phyloP scores from a whole-genome alignment of 2,329 filamentous ascomycete species.

The Venturiaceae sp. region DNA sequence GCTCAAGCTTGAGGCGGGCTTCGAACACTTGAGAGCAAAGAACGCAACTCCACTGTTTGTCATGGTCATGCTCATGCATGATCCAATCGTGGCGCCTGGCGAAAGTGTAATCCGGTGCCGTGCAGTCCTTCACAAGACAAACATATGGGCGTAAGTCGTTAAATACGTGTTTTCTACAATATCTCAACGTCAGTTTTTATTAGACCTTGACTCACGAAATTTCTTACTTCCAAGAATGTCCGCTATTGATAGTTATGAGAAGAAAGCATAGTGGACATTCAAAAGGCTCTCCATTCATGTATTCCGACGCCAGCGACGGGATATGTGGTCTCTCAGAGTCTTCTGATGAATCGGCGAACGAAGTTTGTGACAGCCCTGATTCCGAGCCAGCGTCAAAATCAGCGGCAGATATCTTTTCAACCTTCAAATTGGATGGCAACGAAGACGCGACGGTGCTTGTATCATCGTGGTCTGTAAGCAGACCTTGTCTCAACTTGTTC shows the following conservation, averaged over 20 bases:
- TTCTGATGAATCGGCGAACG: slow-evolving; percentile 16
- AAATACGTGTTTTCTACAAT: neutral
- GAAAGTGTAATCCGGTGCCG: neutral
- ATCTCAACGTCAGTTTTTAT: neutral
- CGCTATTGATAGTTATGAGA: slow-evolving; percentile 15
- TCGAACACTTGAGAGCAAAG: neutral
- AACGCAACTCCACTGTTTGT: neutral
- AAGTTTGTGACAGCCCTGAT: slow-evolving; percentile 17
- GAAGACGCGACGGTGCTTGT: neutral
- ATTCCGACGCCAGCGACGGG: slow-evolving; percentile 16
- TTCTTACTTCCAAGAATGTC: slow-evolving; percentile 16
- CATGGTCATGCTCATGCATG: neutral
- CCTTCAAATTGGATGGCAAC: neutral
- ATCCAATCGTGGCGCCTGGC: neutral
- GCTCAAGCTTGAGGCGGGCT: neutral
- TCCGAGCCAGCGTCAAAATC: slow-evolving; percentile 12
- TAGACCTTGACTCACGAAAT: neutral
- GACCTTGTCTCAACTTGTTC: slow-evolving; percentile 17
- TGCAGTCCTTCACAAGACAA: neutral
- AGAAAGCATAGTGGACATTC: slow-evolving; percentile 22
- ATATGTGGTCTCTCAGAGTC: slow-evolving; percentile 14
- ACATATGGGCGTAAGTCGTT: neutral
- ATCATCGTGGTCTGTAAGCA: slow-evolving; percentile 5
- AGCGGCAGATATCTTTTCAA: slow-evolving; percentile 1
- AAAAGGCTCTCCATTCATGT: slow-evolving; percentile 16